These are phyloP conservation scores for Citropsis articulata DNA, from an alignment of 345 rosid species.

Conservation along the genomic window DNA sequence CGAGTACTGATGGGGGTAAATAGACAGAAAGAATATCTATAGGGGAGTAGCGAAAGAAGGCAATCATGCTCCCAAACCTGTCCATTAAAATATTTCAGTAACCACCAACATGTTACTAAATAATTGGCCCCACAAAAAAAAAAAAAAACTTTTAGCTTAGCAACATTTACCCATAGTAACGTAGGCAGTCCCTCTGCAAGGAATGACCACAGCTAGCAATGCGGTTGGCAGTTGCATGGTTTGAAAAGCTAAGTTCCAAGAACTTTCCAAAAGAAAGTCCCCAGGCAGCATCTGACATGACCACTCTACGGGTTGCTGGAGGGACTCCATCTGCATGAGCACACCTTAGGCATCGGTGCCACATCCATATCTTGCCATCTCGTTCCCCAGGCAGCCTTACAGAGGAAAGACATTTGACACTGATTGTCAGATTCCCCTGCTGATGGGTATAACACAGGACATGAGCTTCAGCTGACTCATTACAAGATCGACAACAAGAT, in stretches of 20 bases:
- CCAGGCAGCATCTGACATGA: conserved; percentile 99
- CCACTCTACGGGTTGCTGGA: conserved; percentile 90
- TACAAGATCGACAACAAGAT: conserved; percentile 64
- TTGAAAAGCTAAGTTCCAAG: conserved; percentile 95
- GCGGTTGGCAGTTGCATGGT: conserved; percentile 96
- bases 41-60: conserved; percentile 93
- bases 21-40: conserved; percentile 77
- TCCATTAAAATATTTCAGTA: conserved; percentile 14
- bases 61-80: conserved; percentile 97
- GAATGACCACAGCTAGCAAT: conserved; percentile 99
- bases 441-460: conserved; percentile 88
- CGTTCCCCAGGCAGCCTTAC: conserved; percentile 78
- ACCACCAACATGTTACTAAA: conserved; percentile 14
- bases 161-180: conserved; percentile 81
- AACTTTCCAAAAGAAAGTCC: conserved; percentile 98
- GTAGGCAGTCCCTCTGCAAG: conserved; percentile 93
- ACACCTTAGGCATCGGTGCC: conserved; percentile 98
- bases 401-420: conserved; percentile 65
- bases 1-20: conserved; percentile 76
- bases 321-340: conserved; percentile 84
- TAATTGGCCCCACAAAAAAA: neutral
- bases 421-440: conserved; percentile 96
- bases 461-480: conserved; percentile 85
- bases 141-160: neutral
- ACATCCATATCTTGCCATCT: conserved; percentile 99